Percentiles rank a stretch among this genome's conserved stretches.
These are phyloP conservation scores for Sesbania bispinosa DNA, from an alignment of 306 rosid species.

Conservation along the genomic window DNA sequence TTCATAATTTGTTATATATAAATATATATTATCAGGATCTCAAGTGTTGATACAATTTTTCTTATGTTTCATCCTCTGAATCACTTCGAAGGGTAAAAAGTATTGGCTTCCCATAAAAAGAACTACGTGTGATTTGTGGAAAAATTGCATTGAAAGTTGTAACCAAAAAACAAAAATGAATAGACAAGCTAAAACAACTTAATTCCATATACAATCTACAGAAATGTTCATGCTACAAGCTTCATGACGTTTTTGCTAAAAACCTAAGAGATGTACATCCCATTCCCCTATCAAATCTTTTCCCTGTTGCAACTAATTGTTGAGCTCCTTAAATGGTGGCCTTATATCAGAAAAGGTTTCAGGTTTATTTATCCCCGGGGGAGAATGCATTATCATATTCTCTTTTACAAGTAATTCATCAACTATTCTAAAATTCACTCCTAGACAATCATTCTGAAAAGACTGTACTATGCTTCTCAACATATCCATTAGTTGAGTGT, in stretches of 20 bases:
- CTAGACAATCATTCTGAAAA: conserved; percentile 33
- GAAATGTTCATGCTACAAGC: conserved; percentile 7
- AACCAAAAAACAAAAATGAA: not conserved
- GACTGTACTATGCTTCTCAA: conserved; percentile 44
- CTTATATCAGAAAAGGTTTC: conserved; percentile 44
- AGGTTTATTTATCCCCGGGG: conserved; percentile 37
- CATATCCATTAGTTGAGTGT: conserved; percentile 47
- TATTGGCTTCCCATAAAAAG: no score
- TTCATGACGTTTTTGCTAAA: not conserved
- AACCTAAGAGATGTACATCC: not conserved
- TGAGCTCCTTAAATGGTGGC: conserved; percentile 63
- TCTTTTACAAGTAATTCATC: conserved; percentile 43
- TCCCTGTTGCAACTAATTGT: conserved; percentile 32
- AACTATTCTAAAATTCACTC: conserved; percentile 23
- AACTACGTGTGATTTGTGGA: not conserved
- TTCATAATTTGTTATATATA: no score
- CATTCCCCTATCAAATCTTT: not conserved
- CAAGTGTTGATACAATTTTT: no score
- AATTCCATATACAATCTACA: conserved; percentile 3
- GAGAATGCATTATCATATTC: conserved; percentile 43
- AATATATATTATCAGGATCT: no score
- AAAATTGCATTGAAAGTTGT: not conserved
- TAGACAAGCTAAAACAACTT: not conserved
- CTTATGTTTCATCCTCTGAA: no score
- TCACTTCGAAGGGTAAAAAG: no score